phyloP scores from a whole-genome alignment of 1,139 yeast species.

The Suhomyces maxii region DNA sequence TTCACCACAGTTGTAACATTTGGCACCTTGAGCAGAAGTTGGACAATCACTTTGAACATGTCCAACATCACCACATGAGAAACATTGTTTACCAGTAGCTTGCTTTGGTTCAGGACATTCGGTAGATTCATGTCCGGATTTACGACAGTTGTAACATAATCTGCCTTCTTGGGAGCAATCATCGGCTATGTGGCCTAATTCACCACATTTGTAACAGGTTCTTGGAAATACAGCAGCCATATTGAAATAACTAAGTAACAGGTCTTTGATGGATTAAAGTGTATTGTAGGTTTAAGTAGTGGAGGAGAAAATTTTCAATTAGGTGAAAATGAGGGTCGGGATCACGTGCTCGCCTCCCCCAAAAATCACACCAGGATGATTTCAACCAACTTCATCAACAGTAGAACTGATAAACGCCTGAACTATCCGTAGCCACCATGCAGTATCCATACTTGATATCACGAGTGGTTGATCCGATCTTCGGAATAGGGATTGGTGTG shows the following conservation, averaged over 20 bases:
- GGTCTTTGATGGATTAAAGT: background rate
- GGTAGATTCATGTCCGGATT: slow-evolving; percentile 86
- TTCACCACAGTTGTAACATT: slow-evolving; percentile 62
- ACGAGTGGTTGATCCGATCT: slow-evolving; percentile 53
- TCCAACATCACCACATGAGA: slow-evolving; percentile 77
- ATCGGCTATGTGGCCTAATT: slow-evolving; percentile 89
- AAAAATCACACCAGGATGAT: background rate
- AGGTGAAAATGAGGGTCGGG: background rate
- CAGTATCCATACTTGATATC: slow-evolving; percentile 42
- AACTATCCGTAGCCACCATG: slow-evolving; percentile 15
- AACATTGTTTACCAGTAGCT: slow-evolving; percentile 81
- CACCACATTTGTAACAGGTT: slow-evolving; percentile 91
- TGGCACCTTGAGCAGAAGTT: slow-evolving; percentile 48
- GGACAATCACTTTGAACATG: slow-evolving; percentile 73
- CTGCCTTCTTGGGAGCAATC: slow-evolving; percentile 80
- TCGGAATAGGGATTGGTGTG: slow-evolving; percentile 59
- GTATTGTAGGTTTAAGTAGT: background rate
- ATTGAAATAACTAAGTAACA: slow-evolving; percentile 1
- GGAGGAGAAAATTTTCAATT: slow-evolving; percentile 13
- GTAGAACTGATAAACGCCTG: background rate
- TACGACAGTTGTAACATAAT: slow-evolving; percentile 90
- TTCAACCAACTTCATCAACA: background rate
- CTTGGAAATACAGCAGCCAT: slow-evolving; percentile 74
- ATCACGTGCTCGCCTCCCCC: background rate
- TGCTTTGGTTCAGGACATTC: slow-evolving; percentile 89